phyloP scores from a whole-genome alignment of 179 eudicot species.

The Corrigiola litoralis region DNA sequence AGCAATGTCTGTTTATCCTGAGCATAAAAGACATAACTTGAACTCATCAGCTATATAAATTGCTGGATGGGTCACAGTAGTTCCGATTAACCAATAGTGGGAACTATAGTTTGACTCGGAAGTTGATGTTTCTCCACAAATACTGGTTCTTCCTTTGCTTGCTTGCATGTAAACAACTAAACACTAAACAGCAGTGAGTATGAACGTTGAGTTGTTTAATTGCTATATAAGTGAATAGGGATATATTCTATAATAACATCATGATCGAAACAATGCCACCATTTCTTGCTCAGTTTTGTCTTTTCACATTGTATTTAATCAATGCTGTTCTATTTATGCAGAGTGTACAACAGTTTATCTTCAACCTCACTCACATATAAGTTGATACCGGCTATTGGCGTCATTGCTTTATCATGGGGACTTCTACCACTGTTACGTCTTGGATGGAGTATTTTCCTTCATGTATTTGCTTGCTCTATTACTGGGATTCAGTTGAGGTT shows the following conservation, averaged over 20 bases:
- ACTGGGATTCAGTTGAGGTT: neutral
- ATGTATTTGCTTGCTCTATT: slow-evolving; percentile 29
- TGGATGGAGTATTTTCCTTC: slow-evolving; percentile 49
- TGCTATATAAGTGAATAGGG: neutral
- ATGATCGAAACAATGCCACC: neutral
- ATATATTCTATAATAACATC: neutral
- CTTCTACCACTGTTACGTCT: slow-evolving; percentile 60
- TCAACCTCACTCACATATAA: slow-evolving; percentile 44
- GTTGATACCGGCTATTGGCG: slow-evolving; percentile 64
- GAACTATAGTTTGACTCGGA: neutral
- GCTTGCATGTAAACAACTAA: too few species aligned
- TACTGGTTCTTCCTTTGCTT: neutral
- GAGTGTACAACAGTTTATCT: slow-evolving; percentile 46
- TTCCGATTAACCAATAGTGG: too few species aligned
- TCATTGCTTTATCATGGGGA: slow-evolving; percentile 67
- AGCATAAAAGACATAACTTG: too few species aligned
- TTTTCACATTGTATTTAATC: neutral
- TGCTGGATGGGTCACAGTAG: too few species aligned
- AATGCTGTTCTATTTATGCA: slow-evolving; percentile 26
- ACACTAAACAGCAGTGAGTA: neutral
- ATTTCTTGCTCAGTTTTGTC: neutral
- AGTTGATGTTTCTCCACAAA: neutral
- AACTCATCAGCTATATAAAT: too few species aligned
- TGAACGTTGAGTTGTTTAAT: neutral
- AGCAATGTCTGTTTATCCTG: too few species aligned